phyloP scores from a whole-genome alignment of 192 early-diverging fungal genomes.

The Cetraspora pellucida region DNA sequence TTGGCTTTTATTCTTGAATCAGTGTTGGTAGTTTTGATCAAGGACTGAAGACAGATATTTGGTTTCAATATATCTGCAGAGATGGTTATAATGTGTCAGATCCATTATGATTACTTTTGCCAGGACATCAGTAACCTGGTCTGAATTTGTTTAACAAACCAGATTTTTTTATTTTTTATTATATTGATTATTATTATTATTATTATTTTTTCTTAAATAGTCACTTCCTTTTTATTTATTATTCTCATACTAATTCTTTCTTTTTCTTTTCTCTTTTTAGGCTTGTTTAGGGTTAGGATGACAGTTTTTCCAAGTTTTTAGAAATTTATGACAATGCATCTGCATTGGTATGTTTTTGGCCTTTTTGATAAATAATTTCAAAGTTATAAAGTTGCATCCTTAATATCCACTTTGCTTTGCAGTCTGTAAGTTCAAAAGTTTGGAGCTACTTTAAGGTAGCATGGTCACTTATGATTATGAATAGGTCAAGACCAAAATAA shows the following conservation, averaged over 20 bases:
- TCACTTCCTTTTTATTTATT: too few relatives aligned
- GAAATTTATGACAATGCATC: not conserved
- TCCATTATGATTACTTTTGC: too few relatives aligned
- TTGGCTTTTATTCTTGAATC: too few relatives aligned
- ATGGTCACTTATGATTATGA: not conserved
- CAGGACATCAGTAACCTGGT: too few relatives aligned
- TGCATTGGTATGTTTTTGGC: not conserved
- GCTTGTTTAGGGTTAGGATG: not conserved
- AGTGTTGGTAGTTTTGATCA: too few relatives aligned
- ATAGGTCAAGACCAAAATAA: not conserved
- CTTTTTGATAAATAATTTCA: not conserved
- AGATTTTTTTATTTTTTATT: too few relatives aligned
- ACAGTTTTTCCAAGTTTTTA: not conserved
- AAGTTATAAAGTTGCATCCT: not conserved
- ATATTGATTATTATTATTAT: too few relatives aligned
- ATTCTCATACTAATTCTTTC: not conserved
- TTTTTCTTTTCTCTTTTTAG: not conserved
- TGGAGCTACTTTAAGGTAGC: not conserved
- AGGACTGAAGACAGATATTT: too few relatives aligned
- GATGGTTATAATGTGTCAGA: too few relatives aligned
- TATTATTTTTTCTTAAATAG: too few relatives aligned
- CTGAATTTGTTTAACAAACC: too few relatives aligned
- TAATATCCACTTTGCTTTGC: not conserved
- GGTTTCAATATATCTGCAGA: too few relatives aligned
- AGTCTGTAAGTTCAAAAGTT: not conserved